Percentiles rank a stretch among this genome's conserved stretches.
Evolutionary conservation across 352 stramenopile genomes (phyloP).

Genomic region (Pythium volutum): DNA sequence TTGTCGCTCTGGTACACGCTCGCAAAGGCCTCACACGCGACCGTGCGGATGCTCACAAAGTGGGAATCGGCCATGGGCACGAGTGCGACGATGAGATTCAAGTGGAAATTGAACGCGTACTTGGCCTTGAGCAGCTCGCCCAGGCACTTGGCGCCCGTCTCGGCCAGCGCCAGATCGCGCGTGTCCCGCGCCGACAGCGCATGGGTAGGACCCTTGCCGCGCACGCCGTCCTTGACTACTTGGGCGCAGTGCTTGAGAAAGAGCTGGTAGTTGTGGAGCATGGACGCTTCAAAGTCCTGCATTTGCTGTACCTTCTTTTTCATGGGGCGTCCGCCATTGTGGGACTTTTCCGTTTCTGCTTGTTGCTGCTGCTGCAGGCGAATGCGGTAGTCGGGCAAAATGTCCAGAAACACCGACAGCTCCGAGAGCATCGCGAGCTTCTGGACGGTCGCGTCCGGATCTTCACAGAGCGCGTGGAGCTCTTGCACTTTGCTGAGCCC

Average conservation of each 20-base stretch:
- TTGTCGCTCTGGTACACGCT: conserved; percentile 78
- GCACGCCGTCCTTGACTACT: conserved; percentile 55
- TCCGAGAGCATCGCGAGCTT: conserved; percentile 91
- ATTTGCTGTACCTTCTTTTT: conserved; percentile 89
- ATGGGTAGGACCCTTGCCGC: conserved; percentile 50
- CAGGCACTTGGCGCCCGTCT: conserved; percentile 73
- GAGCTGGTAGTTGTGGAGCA: conserved; percentile 83
- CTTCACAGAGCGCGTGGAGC: conserved; percentile 61
- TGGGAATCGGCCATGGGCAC: conserved; percentile 75
- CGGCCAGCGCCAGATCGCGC: conserved; percentile 52
- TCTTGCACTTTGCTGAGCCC: conserved; percentile 80
- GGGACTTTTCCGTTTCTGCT: conserved; percentile 60
- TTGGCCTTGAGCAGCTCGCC: conserved; percentile 78
- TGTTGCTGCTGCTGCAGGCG: conserved; percentile 64
- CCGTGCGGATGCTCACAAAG: conserved; percentile 47
- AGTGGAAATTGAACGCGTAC: conserved; percentile 85
- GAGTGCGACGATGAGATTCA: conserved; percentile 80
- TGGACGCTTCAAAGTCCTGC: conserved; percentile 72
- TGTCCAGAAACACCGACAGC: conserved; percentile 94
- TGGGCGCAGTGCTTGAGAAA: conserved; percentile 77
- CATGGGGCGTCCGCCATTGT: conserved; percentile 59
- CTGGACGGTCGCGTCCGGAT: conserved; percentile 71
- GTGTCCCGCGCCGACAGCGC: conserved; percentile 32
- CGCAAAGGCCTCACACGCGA: conserved; percentile 65
- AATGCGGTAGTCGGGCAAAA: conserved; percentile 95